Percentiles rank a stretch among this genome's conserved stretches.
phyloP scores from a whole-genome alignment of 371 early-diverging fungal genomes.

The Sporodiniella umbellata region DNA sequence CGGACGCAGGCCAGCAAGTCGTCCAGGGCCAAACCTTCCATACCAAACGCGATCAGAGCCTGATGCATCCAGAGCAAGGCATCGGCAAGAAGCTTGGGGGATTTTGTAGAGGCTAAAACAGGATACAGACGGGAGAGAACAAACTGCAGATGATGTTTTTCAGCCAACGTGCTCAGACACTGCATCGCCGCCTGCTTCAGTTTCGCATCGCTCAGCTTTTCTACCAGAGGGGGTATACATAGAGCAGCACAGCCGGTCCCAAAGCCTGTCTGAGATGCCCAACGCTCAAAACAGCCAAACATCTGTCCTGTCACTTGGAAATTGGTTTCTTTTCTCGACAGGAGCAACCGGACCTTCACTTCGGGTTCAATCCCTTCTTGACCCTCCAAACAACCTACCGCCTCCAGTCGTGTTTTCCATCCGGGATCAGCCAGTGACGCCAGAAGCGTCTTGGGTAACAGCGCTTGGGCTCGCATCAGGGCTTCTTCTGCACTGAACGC shows the following conservation, averaged over 20 bases:
- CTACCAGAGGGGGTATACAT: slow-evolving; percentile 66
- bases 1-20: slow-evolving; percentile 84
- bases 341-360: too few relatives aligned
- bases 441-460: too few relatives aligned
- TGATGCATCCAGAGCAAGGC: slow-evolving; percentile 79
- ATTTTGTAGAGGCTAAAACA: slow-evolving; percentile 75
- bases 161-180: slow-evolving; percentile 71
- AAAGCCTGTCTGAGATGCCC: slow-evolving; percentile 67
- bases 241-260: slow-evolving; percentile 71
- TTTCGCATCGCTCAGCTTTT: slow-evolving; percentile 93
- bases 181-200: slow-evolving; percentile 81
- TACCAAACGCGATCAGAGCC: slow-evolving; percentile 85
- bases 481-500: too few relatives aligned
- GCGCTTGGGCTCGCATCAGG: too few relatives aligned
- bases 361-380: too few relatives aligned
- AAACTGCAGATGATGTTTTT: slow-evolving; percentile 72
- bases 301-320: slow-evolving; percentile 63
- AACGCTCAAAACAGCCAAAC: slow-evolving; percentile 62
- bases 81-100: slow-evolving; percentile 89
- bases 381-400: too few relatives aligned
- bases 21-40: slow-evolving; percentile 69
- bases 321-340: slow-evolving; percentile 64
- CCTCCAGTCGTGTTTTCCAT: too few relatives aligned
- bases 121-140: slow-evolving; percentile 78
- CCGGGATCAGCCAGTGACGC: too few relatives aligned